These are phyloP conservation scores for Sindora glabra DNA, from an alignment of 306 rosid species.

Conservation along the genomic window DNA sequence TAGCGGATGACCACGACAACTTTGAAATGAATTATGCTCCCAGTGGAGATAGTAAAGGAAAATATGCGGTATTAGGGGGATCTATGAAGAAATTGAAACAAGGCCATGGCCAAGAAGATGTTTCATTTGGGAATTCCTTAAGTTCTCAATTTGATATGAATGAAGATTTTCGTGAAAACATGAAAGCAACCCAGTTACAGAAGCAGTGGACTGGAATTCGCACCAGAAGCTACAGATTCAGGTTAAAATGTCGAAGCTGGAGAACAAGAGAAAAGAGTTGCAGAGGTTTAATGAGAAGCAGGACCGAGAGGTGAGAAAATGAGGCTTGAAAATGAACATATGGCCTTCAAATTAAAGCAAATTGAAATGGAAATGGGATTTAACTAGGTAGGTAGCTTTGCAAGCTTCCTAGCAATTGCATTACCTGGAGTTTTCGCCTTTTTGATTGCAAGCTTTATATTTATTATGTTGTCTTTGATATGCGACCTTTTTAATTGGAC, in stretches of 20 bases:
- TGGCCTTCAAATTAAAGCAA: conserved; percentile 57
- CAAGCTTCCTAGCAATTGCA: conserved; percentile 14
- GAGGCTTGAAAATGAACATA: conserved; percentile 76
- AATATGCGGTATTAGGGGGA: conserved; percentile 28
- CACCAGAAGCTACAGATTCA: conserved; percentile 70
- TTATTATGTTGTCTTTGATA: conserved; percentile 2
- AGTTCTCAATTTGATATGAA: conserved; percentile 39
- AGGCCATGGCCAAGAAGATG: conserved; percentile 42
- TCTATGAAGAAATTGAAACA: conserved; percentile 48
- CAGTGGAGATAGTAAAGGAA: conserved; percentile 41
- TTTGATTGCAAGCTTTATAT: too few species aligned
- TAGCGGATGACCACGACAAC: conserved; percentile 60
- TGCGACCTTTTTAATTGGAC: conserved; percentile 19
- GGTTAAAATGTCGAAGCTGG: conserved; percentile 66
- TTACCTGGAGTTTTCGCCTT: conserved; percentile 10
- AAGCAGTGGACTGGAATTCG: conserved; percentile 74
- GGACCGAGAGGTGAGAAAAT: conserved; percentile 71
- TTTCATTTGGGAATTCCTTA: conserved; percentile 35
- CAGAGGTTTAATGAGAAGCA: conserved; percentile 68
- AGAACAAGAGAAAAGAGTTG: conserved; percentile 78
- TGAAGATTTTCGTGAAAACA: conserved; percentile 46
- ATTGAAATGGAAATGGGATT: conserved; percentile 61
- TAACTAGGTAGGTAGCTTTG: conserved; percentile 25
- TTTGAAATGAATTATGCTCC: conserved; percentile 56
- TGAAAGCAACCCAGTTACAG: conserved; percentile 47